Evolutionary conservation across 306 rosid genomes (phyloP), one percentile per base, ranked within the genome.

Genomic region (Cercis canadensis): DNA sequence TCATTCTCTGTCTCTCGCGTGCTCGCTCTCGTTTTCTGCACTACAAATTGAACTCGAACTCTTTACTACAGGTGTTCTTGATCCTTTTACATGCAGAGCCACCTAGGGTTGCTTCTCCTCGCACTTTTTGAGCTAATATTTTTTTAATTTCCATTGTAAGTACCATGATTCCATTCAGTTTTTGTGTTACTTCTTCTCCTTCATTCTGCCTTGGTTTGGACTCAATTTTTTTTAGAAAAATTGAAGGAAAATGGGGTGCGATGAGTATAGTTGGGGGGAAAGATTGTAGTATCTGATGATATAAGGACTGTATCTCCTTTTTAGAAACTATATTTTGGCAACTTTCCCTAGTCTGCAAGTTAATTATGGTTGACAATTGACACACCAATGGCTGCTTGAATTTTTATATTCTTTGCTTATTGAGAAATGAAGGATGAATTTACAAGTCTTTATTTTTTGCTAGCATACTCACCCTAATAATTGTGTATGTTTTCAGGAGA

Each of bases 121-220:
- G 1, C 1, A 24, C 29, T 24, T 24, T 24, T 24, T 11, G n/a
- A n/a, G n/a, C n/a, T n/a, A n/a, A n/a, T n/a, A 10, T n/a, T 43
- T 32, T 16, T 16, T 31, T 65, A 59, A 11, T 52, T 57, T 5
- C 64, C 61, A 11, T 14, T 16, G 70, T 75, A 43, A 69, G 63
- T 19, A 4, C 34, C 39, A 66, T 39, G 33, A n/a, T 37, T 19
- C 58, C 44, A 12, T 72, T 66, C 15, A 3, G 6, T 36, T 54
- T 18, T 24, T 21, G n/a, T 19, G n/a, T 54, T 56, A 44, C n/a
- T 13, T 44, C 15, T 44, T 44, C 50, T 18, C 21, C 4, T 18
- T 17, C 43, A 11, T 24, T 13, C 16, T 29, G 44, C 36, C 63
- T 72, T 52, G 39, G 54, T 49, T 58, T 67, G 18, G 31, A 41